Conservation (phyloP, 192 early-diverging fungal species). For the Thamnidium elegans region DNA sequence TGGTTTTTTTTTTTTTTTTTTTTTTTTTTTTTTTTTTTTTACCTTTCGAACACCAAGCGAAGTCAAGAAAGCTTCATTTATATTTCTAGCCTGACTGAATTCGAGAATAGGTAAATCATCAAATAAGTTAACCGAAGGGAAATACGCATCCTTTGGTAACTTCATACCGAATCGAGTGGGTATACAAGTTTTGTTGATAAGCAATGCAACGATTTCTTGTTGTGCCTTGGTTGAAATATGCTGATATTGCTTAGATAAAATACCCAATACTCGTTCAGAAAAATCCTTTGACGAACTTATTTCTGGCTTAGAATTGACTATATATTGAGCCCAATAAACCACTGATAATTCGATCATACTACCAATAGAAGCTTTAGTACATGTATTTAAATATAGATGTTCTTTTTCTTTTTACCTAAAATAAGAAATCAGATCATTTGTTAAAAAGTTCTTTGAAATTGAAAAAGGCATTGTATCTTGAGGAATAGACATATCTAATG, state of each 20-base stretch:
- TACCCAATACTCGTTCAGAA: slow-evolving; percentile 63
- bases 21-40: not conserved
- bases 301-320: slow-evolving; percentile 39
- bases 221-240: slow-evolving; percentile 35
- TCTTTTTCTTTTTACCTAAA: slow-evolving; percentile 35
- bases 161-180: slow-evolving; percentile 70
- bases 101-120: slow-evolving; percentile 74
- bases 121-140: slow-evolving; percentile 77
- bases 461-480: slow-evolving; percentile 56
- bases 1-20: no score
- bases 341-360: slow-evolving; percentile 54
- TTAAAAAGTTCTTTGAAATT: slow-evolving; percentile 62
- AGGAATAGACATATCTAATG: slow-evolving; percentile 60
- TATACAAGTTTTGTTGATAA: slow-evolving; percentile 56
- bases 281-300: slow-evolving; percentile 54
- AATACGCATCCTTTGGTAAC: slow-evolving; percentile 69
- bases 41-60: slow-evolving; percentile 78
- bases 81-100: slow-evolving; percentile 46
- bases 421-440: slow-evolving; percentile 50
- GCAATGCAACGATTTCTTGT: slow-evolving; percentile 25
- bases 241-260: slow-evolving; percentile 48
- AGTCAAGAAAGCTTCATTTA: slow-evolving; percentile 58
- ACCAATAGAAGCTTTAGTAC: not conserved
- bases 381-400: no score
- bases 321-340: slow-evolving; percentile 60